A percentile compares a stretch with the other conserved stretches of the same genome.
Conservation (phyloP, 495 filamentous ascomycete genomes). For the Aspergillus homomorphus region DNA sequence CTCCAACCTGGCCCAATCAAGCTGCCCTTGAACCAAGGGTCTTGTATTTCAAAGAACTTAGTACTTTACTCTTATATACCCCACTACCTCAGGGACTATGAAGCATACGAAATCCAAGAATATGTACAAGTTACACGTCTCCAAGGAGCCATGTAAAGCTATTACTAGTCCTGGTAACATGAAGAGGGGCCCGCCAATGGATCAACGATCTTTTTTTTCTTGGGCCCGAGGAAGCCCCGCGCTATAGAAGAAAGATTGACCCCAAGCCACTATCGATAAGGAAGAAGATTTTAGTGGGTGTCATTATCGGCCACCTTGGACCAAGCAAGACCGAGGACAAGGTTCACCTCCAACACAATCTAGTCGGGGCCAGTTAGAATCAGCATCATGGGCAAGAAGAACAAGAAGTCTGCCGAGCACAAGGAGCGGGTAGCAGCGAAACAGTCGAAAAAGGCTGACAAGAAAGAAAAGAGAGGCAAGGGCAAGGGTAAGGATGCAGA, state of each 20-base stretch:
- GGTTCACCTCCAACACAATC: neutral
- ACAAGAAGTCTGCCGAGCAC: constrained; percentile 54
- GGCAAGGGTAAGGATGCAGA: constrained; percentile 58
- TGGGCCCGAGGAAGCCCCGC: constrained; percentile 3
- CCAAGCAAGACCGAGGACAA: neutral
- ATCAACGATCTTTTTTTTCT: neutral
- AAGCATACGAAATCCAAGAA: neutral
- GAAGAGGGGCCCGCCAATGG: neutral
- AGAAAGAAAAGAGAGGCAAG: constrained; percentile 75
- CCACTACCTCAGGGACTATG: no score
- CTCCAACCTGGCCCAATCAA: no score
- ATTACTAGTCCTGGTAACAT: neutral
- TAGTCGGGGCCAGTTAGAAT: neutral
- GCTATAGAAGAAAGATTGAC: neutral
- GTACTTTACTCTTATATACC: no score
- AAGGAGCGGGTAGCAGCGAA: constrained; percentile 54
- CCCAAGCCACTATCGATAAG: neutral
- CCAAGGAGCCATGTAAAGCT: neutral
- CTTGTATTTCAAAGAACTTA: no score
- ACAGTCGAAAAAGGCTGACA: constrained; percentile 59
- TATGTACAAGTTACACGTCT: neutral
- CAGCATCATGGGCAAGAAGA: constrained; percentile 49
- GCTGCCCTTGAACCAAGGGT: no score
- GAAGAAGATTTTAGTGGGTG: neutral
- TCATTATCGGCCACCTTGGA: neutral